Evolutionary conservation across 116 monocot genomes (phyloP).

Genomic region (Cymodocea nodosa): DNA sequence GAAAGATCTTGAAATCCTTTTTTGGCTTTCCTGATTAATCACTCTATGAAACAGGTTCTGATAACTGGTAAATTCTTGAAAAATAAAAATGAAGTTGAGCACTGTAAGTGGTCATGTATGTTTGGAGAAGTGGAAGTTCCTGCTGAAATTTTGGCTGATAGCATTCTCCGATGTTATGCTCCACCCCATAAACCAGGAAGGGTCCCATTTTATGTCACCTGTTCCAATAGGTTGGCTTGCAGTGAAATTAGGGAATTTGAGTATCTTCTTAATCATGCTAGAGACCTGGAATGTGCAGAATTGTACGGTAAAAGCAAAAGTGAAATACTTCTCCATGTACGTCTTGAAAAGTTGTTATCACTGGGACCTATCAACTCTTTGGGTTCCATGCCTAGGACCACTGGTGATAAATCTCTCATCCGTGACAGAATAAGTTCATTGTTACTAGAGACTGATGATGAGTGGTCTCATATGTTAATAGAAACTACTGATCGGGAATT

Average conservation of each 20-base stretch:
- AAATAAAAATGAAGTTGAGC: constrained; percentile 41
- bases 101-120: constrained; percentile 88
- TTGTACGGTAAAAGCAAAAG: constrained; percentile 30
- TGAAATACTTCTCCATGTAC: constrained; percentile 44
- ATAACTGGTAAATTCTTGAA: constrained; percentile 75
- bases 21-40: constrained; percentile 1
- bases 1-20: neutral
- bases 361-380: constrained; percentile 16
- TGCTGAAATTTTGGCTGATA: constrained; percentile 54
- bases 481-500: constrained; percentile 16
- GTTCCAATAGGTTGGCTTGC: constrained; percentile 81
- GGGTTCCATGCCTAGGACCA: constrained; percentile 4
- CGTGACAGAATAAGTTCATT: constrained; percentile 25
- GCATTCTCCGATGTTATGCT: constrained; percentile 51
- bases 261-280: constrained; percentile 14
- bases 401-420: constrained; percentile 25
- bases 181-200: constrained; percentile 61
- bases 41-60: constrained; percentile 33
- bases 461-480: constrained; percentile 34
- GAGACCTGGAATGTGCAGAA: constrained; percentile 34
- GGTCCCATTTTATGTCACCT: constrained; percentile 89
- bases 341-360: constrained; percentile 71
- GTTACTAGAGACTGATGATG: constrained; percentile 43
- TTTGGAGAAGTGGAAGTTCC: constrained; percentile 96
- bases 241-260: constrained; percentile 95